Percentiles rank a stretch among this genome's conserved stretches.
These are phyloP conservation scores for Saccharomycopsis olivae DNA, from an alignment of 805 yeast genomes.

Conservation along the genomic window DNA sequence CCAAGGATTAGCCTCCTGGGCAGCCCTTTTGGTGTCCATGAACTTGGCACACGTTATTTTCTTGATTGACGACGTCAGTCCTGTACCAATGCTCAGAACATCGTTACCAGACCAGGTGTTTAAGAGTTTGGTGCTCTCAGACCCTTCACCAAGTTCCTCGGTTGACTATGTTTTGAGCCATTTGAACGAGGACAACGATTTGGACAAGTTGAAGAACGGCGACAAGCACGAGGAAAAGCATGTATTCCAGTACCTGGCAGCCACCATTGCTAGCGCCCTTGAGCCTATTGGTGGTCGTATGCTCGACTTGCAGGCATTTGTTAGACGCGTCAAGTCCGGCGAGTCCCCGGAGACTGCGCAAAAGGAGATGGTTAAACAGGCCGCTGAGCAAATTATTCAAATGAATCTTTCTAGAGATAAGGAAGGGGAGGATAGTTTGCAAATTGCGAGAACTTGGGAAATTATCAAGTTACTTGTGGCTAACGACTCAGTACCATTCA, in stretches of 20 bases:
- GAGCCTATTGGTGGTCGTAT: slow-evolving; percentile 89
- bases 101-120: slow-evolving; percentile 84
- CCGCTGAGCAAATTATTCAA: slow-evolving; percentile 82
- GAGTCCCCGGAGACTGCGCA: slow-evolving; percentile 73
- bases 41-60: slow-evolving; percentile 85
- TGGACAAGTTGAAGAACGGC: slow-evolving; percentile 21
- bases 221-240: neutral
- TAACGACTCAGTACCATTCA: slow-evolving; percentile 34
- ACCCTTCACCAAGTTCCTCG: slow-evolving; percentile 68
- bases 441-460: slow-evolving; percentile 81
- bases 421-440: slow-evolving; percentile 35
- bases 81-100: slow-evolving; percentile 52
- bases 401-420: slow-evolving; percentile 49
- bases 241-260: slow-evolving; percentile 1
- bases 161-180: slow-evolving; percentile 56
- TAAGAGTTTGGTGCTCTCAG: slow-evolving; percentile 62
- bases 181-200: slow-evolving; percentile 26
- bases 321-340: slow-evolving; percentile 80
- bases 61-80: slow-evolving; percentile 77
- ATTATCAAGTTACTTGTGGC: slow-evolving; percentile 55
- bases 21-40: slow-evolving; percentile 61
- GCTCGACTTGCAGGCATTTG: slow-evolving; percentile 85
- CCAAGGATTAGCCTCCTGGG: slow-evolving; percentile 80
- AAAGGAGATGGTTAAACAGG: slow-evolving; percentile 68
- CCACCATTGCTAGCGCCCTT: slow-evolving; percentile 40